phyloP scores from a whole-genome alignment of 345 rosid genomes.

The Gossypium longicalyx region DNA sequence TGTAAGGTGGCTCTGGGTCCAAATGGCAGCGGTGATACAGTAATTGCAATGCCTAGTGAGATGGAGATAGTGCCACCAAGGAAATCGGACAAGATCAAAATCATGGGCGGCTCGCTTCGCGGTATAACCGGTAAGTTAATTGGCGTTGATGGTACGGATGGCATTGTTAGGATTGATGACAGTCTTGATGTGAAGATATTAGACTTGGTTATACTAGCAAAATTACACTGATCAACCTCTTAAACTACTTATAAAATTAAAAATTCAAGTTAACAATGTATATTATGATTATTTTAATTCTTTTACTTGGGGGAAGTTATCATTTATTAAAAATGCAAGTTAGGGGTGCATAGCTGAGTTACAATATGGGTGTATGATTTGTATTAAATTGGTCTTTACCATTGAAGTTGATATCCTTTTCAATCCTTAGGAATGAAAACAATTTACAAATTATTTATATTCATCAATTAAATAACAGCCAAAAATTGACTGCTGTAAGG shows the following conservation, averaged over 20 bases:
- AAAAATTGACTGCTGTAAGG: too few species aligned
- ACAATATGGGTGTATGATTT: too few species aligned
- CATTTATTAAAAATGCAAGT: too few species aligned
- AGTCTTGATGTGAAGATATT: slow-evolving; percentile 83
- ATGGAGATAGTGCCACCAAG: slow-evolving; percentile 66
- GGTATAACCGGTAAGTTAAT: slow-evolving; percentile 83
- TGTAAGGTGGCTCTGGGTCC: slow-evolving; percentile 69
- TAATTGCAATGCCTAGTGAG: slow-evolving; percentile 47
- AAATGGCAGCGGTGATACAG: slow-evolving; percentile 48
- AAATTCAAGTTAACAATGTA: background rate
- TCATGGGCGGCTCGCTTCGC: slow-evolving; percentile 78
- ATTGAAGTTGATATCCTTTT: too few species aligned
- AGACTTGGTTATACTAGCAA: slow-evolving; percentile 72
- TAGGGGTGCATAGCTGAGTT: too few species aligned
- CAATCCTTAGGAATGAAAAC: too few species aligned
- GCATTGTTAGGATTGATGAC: slow-evolving; percentile 57
- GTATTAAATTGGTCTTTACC: too few species aligned
- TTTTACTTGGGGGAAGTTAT: background rate
- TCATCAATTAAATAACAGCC: too few species aligned
- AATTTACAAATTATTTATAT: too few species aligned
- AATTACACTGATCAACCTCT: slow-evolving; percentile 27
- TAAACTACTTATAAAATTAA: background rate
- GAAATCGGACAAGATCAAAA: slow-evolving; percentile 80
- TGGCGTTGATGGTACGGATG: slow-evolving; percentile 76
- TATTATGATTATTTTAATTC: background rate